phyloP scores from a whole-genome alignment of 1,139 yeast genomes.

The Suhomyces maxii region DNA sequence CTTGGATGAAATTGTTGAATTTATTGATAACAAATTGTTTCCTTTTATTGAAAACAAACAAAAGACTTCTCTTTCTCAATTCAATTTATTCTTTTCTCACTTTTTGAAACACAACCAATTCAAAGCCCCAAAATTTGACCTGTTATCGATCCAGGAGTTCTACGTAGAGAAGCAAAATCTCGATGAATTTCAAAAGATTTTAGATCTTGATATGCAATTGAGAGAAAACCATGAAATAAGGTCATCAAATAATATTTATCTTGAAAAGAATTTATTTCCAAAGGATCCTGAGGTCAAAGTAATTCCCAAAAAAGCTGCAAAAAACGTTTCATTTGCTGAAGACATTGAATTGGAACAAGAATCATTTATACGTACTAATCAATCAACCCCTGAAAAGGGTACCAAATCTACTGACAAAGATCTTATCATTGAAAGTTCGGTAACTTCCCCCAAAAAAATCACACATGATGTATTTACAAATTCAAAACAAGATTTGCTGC shows the following conservation, averaged over 20 bases:
- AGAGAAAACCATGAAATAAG: background rate
- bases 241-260: background rate
- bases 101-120: background rate
- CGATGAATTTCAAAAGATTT: background rate
- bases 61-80: background rate
- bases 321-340: too few species aligned
- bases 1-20: background rate
- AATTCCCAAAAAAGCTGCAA: background rate
- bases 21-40: conserved; percentile 3
- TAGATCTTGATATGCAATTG: background rate
- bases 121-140: background rate
- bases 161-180: background rate
- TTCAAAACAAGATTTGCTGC: too few species aligned
- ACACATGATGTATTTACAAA: too few species aligned
- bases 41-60: background rate
- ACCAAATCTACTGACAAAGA: too few species aligned
- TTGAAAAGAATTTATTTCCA: conserved; percentile 3
- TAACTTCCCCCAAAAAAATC: too few species aligned
- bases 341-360: too few species aligned
- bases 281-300: background rate
- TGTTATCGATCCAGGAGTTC: background rate
- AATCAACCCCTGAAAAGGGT: too few species aligned
- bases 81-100: background rate
- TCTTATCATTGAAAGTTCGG: too few species aligned
- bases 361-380: too few species aligned